phyloP scores from a whole-genome alignment of 441 rosid species.

The Eruca vesicaria region DNA sequence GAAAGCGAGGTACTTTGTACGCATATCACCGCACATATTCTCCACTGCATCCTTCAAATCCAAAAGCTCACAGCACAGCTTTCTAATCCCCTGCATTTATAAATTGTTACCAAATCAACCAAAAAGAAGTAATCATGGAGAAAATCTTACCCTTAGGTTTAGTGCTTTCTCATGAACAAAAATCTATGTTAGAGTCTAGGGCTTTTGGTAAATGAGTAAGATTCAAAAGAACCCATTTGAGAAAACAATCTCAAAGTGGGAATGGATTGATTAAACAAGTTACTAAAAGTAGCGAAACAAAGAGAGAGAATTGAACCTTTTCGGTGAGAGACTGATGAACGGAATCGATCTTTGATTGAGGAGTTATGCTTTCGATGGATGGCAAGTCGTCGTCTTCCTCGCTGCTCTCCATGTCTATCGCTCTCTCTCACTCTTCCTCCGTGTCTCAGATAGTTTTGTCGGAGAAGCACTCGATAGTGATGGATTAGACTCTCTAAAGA shows the following conservation, averaged over 20 bases:
- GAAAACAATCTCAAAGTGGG: neutral
- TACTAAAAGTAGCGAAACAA: conserved; percentile 1
- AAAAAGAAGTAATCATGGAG: neutral
- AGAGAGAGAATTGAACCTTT: conserved; percentile 50
- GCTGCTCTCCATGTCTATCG: conserved; percentile 75
- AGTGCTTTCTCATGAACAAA: neutral
- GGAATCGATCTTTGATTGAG: conserved; percentile 86
- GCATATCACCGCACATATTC: conserved; percentile 79
- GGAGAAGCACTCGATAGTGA: conserved; percentile 23
- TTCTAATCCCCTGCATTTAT: conserved; percentile 77
- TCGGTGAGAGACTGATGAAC: conserved; percentile 78
- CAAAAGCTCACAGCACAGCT: conserved; percentile 92
- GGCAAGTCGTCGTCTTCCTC: conserved; percentile 97
- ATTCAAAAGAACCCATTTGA: conserved; percentile 4
- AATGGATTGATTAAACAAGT: neutral
- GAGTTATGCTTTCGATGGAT: conserved; percentile 69
- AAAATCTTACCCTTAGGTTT: no score
- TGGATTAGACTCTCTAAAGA: neutral
- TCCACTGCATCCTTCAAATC: conserved; percentile 96
- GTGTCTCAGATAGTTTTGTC: conserved; percentile 26
- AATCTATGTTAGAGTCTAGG: neutral
- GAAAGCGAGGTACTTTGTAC: conserved; percentile 81
- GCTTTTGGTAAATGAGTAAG: neutral
- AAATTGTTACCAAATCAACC: neutral
- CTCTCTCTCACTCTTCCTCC: conserved; percentile 15